A percentile compares a stretch with the other conserved stretches of the same genome.
Conservation (phyloP, 257 asterid species). For the Solanum dulcamara region DNA sequence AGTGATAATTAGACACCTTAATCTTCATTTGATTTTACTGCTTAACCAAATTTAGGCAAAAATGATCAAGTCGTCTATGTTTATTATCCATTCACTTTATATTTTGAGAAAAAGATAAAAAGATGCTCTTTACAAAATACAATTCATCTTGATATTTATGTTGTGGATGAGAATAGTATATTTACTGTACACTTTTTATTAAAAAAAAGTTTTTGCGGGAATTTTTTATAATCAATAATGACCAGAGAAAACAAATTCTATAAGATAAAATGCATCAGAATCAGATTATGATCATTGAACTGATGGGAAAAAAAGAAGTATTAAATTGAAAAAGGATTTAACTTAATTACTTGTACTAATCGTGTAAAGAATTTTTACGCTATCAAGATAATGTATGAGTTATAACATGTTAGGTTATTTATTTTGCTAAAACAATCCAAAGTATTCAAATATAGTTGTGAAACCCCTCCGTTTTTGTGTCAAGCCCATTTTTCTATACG, state of each 20-base stretch:
- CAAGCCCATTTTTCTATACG: not conserved
- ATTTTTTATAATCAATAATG: not conserved
- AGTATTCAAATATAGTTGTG: not conserved
- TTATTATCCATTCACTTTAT: slow-evolving; percentile 12
- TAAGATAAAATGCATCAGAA: not conserved
- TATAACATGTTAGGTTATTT: not conserved
- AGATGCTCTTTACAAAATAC: slow-evolving; percentile 5
- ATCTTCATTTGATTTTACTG: slow-evolving; percentile 21
- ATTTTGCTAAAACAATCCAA: not conserved
- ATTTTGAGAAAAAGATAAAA: slow-evolving; percentile 4
- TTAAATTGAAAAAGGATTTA: not conserved
- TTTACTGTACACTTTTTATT: not conserved
- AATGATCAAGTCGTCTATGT: slow-evolving; percentile 8
- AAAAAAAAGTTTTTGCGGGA: not conserved
- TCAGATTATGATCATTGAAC: not conserved
- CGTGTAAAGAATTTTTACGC: not conserved
- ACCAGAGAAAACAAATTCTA: not conserved
- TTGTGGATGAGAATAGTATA: not conserved
- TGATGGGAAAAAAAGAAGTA: not conserved
- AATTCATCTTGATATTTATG: not conserved
- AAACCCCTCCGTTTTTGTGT: not conserved
- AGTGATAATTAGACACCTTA: not conserved
- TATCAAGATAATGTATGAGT: not conserved
- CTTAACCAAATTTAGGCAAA: slow-evolving; percentile 20
- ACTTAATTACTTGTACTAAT: not conserved